phyloP scores from a whole-genome alignment of 2,329 filamentous ascomycete genomes.

The Aspergillus melleus region DNA sequence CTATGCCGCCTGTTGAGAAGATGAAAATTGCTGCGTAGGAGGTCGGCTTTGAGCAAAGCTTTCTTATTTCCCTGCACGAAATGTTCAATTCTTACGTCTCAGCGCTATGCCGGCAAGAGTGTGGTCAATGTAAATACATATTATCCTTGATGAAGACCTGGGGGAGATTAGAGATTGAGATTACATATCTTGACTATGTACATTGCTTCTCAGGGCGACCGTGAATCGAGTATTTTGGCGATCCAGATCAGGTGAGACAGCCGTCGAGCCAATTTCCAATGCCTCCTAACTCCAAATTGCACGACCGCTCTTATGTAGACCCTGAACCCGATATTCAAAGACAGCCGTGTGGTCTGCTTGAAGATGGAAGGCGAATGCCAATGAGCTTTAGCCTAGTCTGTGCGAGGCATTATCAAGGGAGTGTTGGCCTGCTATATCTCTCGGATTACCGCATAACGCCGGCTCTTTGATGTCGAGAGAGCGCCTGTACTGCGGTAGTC shows the following conservation, averaged over 20 bases:
- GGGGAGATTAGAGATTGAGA: background rate
- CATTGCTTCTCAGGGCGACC: background rate
- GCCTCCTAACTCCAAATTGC: no score
- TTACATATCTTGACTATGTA: background rate
- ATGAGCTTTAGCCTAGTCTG: background rate
- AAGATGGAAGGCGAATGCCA: background rate
- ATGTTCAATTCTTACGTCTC: slow-evolving; percentile 1
- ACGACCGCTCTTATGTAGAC: no score
- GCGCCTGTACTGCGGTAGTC: no score
- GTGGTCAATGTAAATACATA: background rate
- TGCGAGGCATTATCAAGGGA: background rate
- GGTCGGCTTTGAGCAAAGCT: background rate
- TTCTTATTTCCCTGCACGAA: slow-evolving; percentile 6
- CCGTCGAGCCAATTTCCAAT: background rate
- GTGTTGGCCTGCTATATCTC: background rate
- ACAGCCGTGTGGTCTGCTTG: background rate
- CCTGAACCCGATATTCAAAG: no score
- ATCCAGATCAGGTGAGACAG: background rate
- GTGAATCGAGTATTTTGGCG: background rate
- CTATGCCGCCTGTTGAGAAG: slow-evolving; percentile 62
- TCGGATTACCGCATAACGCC: background rate
- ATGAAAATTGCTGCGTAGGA: slow-evolving; percentile 65
- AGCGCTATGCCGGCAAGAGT: slow-evolving; percentile 1
- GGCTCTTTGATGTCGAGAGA: background rate
- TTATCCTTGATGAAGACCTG: background rate